These are phyloP conservation scores for Austroboletus niveus DNA, from an alignment of 1,284 basidiomycete species.

Conservation along the genomic window DNA sequence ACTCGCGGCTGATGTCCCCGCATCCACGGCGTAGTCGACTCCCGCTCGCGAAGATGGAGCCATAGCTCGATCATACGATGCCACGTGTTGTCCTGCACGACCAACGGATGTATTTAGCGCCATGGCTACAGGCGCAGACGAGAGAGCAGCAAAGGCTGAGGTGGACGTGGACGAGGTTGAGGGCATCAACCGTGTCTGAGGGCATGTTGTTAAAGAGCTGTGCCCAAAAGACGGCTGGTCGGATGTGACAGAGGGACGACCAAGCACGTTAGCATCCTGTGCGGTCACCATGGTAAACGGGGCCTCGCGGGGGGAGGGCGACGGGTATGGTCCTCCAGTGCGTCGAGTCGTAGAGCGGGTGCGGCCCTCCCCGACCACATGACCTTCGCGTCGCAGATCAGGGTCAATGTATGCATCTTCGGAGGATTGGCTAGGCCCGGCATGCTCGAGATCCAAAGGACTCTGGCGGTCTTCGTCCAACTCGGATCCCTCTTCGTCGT, in stretches of 20 bases:
- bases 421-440: slow-evolving; percentile 6
- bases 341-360: slow-evolving; percentile 26
- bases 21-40: slow-evolving; percentile 14
- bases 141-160: slow-evolving; percentile 7
- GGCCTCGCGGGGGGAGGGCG: slow-evolving; percentile 27
- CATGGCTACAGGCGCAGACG: slow-evolving; percentile 9
- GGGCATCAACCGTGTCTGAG: slow-evolving; percentile 4
- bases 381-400: slow-evolving; percentile 28
- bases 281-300: slow-evolving; percentile 11
- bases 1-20: slow-evolving; percentile 6
- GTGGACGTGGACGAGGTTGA: slow-evolving; percentile 10
- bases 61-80: slow-evolving; percentile 7
- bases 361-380: slow-evolving; percentile 34
- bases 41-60: slow-evolving; percentile 6
- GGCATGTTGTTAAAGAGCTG: slow-evolving; percentile 12
- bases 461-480: slow-evolving; percentile 20
- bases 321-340: slow-evolving; percentile 26
- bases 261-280: slow-evolving; percentile 15
- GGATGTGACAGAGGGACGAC: slow-evolving; percentile 14
- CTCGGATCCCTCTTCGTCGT: slow-evolving; percentile 27
- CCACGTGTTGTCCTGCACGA: background rate
- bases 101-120: background rate
- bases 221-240: slow-evolving; percentile 28
- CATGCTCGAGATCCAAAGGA: slow-evolving; percentile 1
- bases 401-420: slow-evolving; percentile 39